Percentiles rank a stretch among this genome's conserved stretches.
Evolutionary conservation across 2,329 filamentous ascomycete species (phyloP).

Genomic region (Zasmidium citrigriseum): DNA sequence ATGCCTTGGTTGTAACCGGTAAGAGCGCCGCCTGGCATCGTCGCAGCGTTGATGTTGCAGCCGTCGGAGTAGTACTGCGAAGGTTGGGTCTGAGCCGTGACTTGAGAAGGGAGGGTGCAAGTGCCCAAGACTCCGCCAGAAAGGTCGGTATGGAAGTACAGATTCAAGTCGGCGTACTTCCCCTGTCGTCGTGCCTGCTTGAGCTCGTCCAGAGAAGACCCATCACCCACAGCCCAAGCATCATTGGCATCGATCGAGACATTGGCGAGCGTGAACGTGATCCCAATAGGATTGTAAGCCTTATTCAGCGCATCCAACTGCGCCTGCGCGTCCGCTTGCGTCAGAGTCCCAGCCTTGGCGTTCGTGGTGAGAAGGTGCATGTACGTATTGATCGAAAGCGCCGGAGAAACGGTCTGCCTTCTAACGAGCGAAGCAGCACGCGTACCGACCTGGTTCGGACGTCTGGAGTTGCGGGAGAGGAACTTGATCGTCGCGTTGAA

Average conservation of each 20-base stretch:
- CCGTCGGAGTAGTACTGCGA: constrained; percentile 53
- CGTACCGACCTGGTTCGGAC: constrained; percentile 16
- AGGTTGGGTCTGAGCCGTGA: constrained; percentile 35
- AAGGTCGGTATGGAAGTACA: constrained; percentile 62
- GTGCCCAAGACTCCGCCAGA: constrained; percentile 52
- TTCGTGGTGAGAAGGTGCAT: constrained; percentile 48
- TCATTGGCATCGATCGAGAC: constrained; percentile 56
- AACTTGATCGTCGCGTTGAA: constrained; percentile 41
- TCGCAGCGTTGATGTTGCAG: constrained; percentile 59
- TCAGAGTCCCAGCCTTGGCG: constrained; percentile 40
- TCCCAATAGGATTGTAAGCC: constrained; percentile 52
- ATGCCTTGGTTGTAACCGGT: constrained; percentile 52
- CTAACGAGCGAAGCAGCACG: constrained; percentile 32
- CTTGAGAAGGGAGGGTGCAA: constrained; percentile 51
- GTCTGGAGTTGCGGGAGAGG: constrained; percentile 33
- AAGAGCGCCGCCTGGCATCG: constrained; percentile 55
- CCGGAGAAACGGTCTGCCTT: constrained; percentile 19
- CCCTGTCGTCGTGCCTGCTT: constrained; percentile 56
- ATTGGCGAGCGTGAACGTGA: constrained; percentile 53
- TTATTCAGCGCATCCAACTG: constrained; percentile 44
- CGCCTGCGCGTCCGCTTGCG: constrained; percentile 41
- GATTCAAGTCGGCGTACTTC: constrained; percentile 56
- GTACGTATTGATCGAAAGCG: constrained; percentile 43
- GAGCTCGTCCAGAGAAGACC: constrained; percentile 50
- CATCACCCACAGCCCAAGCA: constrained; percentile 53